phyloP scores from a whole-genome alignment of 352 stramenopile genomes.

The Phytopythium oedochilum region DNA sequence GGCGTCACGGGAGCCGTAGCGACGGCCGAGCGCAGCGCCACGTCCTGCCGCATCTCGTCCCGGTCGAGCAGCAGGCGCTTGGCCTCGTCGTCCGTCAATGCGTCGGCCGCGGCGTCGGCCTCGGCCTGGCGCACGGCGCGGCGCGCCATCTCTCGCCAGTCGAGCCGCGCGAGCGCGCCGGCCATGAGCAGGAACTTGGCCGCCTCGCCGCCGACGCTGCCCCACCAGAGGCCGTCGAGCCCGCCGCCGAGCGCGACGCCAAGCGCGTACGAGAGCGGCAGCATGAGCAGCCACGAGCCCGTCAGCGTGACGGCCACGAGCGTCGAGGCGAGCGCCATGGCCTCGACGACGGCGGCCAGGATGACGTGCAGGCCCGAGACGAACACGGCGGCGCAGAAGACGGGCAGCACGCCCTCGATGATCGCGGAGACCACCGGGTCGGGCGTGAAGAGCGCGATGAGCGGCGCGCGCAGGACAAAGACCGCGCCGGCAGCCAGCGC shows the following conservation, averaged over 20 bases:
- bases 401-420: slow-evolving; percentile 51
- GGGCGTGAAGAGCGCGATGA: slow-evolving; percentile 66
- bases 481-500: slow-evolving; percentile 46
- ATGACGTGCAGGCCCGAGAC: slow-evolving; percentile 77
- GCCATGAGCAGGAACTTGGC: slow-evolving; percentile 73
- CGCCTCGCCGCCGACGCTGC: slow-evolving; percentile 60
- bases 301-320: slow-evolving; percentile 65
- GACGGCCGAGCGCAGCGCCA: slow-evolving; percentile 41
- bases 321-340: slow-evolving; percentile 71
- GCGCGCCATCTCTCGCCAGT: slow-evolving; percentile 66
- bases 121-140: slow-evolving; percentile 64
- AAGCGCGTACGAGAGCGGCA: slow-evolving; percentile 54
- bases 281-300: slow-evolving; percentile 68
- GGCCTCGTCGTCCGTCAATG: background rate
- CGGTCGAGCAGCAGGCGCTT: slow-evolving; percentile 20
- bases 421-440: slow-evolving; percentile 40
- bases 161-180: slow-evolving; percentile 45
- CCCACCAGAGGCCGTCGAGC: slow-evolving; percentile 70
- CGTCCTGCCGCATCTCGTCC: slow-evolving; percentile 59
- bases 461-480: slow-evolving; percentile 36
- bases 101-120: slow-evolving; percentile 23
- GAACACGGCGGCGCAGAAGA: slow-evolving; percentile 72
- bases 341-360: slow-evolving; percentile 69
- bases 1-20: slow-evolving; percentile 56
- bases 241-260: slow-evolving; percentile 45